These are phyloP conservation scores for Colletotrichum liaoningense DNA, from an alignment of 2,329 filamentous ascomycete genomes.

Conservation along the genomic window DNA sequence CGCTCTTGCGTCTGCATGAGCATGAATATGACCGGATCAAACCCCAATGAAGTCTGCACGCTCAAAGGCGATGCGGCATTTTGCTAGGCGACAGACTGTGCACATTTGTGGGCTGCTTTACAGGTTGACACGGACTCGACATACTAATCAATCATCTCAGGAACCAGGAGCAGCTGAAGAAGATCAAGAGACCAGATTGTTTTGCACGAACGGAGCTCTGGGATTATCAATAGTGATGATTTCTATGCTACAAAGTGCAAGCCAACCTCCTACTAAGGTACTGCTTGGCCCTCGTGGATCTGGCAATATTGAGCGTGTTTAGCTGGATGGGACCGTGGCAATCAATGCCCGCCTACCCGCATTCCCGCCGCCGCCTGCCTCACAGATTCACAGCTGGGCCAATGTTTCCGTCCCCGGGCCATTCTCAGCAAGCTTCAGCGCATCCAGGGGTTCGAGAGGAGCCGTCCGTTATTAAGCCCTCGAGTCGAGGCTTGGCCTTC, in stretches of 20 bases:
- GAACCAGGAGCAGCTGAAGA: background rate
- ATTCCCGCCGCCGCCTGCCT: background rate
- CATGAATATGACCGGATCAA: background rate
- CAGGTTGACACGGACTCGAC: background rate
- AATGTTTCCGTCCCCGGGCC: slow-evolving; percentile 3
- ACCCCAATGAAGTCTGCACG: background rate
- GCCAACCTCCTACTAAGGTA: background rate
- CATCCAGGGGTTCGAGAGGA: background rate
- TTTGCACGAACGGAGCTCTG: background rate
- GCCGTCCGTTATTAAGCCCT: background rate
- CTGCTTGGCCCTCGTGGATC: too few species aligned
- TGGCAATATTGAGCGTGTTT: background rate
- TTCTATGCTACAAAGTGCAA: background rate
- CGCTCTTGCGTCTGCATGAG: background rate
- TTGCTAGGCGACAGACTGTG: background rate
- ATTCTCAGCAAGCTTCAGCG: slow-evolving; percentile 11
- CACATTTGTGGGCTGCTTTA: background rate
- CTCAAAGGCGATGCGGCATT: background rate
- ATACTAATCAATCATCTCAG: background rate
- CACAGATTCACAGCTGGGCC: background rate
- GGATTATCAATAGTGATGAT: background rate
- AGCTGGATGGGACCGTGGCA: background rate
- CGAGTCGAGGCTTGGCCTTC: background rate
- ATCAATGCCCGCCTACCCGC: background rate
- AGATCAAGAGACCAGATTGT: background rate